A percentile compares a stretch with the other conserved stretches of the same genome.
Conservation (phyloP, 176 grass and related monocot species). For the Zea luxurians region DNA sequence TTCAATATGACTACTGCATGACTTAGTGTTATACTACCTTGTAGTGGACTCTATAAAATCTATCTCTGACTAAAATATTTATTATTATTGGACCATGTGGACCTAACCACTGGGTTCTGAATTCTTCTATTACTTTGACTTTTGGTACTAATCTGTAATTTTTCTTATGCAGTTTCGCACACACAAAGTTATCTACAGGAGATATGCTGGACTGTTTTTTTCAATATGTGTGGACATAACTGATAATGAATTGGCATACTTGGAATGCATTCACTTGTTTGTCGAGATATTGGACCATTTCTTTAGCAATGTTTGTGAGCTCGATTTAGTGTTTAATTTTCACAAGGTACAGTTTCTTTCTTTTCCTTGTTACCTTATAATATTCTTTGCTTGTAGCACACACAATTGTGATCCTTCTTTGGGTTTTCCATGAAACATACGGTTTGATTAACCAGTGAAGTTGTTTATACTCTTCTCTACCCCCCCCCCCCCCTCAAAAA, state of each 20-base stretch:
- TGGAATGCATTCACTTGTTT: conserved; percentile 97
- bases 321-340: conserved; percentile 97
- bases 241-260: conserved; percentile 93
- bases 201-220: conserved; percentile 97
- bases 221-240: conserved; percentile 98
- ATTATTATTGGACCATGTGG: neutral
- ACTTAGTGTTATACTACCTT: neutral
- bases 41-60: neutral
- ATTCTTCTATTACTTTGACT: neutral
- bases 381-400: neutral
- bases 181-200: conserved; percentile 97
- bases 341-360: conserved; percentile 67
- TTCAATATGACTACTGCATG: neutral
- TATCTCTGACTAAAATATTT: neutral
- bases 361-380: neutral
- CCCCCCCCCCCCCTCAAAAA: too few species aligned
- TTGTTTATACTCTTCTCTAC: neutral
- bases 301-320: conserved; percentile 98
- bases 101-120: neutral
- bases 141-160: neutral
- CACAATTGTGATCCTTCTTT: neutral
- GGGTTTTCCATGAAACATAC: neutral
- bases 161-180: conserved; percentile 63
- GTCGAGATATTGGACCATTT: conserved; percentile 99
- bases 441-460: neutral